Evolutionary conservation across 257 asterid species (phyloP), one percentile per base, ranked within the genome.

Genomic region (Datura wrightii): DNA sequence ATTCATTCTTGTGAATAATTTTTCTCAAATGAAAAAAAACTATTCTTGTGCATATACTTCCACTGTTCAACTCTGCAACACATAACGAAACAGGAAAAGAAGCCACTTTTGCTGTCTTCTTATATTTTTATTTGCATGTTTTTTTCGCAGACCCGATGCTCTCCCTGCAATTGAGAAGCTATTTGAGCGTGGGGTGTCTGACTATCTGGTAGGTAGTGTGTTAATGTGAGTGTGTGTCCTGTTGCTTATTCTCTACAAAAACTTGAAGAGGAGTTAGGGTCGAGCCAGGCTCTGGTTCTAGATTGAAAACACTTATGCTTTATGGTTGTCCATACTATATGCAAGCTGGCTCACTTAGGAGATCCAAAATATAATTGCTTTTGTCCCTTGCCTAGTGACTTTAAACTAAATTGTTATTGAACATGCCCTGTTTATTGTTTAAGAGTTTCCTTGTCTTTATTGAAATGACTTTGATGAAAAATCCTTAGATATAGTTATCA

Each of bases 151-250:
- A 74, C 86, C 85, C n/a, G 97, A 95, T 69, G 94, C 85, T 79
- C 84, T 91, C 71, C 85, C 90, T 81, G 89, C 89, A 53, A 88
- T 94, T 85, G 97, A 93, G 87, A 91, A 92, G 90, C 89, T 95
- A 85, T 97, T 90, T 59, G 99, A 97, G 87, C 92, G 90, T 85
- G 99, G 98, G 67, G 89, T 97, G 58, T 91, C 97, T 85, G 99
- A 97, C 89, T 97, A 97, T 87, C 91, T 94, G 97, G 99, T 97
- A 82, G 16, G 93, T 82, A 78, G 39, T 83, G 53, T 83, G 80
- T 52, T 66, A 59, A 37, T 81, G 55, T 60, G 60, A 42, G 56
- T 44, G 52, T 39, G 65, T 6, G 16, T 59, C 19, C 74, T 81
- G 18, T 34, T 67, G 13, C 52, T 37, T 67, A 37, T 67, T 67